These are phyloP conservation scores for Yarrowia sp. DNA, from an alignment of 805 yeast species.

Conservation along the genomic window DNA sequence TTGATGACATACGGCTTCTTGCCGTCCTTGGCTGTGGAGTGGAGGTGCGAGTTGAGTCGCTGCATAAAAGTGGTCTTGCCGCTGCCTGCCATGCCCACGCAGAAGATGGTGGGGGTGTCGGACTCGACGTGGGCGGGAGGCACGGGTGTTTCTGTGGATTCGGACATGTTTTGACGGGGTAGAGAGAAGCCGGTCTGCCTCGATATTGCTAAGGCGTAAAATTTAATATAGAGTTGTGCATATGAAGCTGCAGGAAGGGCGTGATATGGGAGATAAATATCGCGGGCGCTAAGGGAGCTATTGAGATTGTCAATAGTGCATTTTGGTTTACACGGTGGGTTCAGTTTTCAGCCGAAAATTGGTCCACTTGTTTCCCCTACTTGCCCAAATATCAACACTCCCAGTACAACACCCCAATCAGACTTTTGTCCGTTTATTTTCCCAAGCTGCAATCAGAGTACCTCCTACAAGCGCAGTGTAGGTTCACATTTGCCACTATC, in stretches of 20 bases:
- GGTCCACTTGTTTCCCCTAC: too few relatives aligned
- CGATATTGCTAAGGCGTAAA: conserved; percentile 19
- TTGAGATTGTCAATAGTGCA: neutral
- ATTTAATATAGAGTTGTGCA: conserved; percentile 19
- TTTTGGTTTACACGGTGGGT: too few relatives aligned
- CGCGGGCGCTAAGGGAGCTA: neutral
- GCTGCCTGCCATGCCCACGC: conserved; percentile 70
- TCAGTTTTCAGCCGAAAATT: too few relatives aligned
- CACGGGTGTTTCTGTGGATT: neutral
- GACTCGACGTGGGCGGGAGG: conserved; percentile 3
- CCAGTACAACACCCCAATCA: too few relatives aligned
- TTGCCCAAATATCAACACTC: too few relatives aligned
- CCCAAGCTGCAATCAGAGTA: neutral
- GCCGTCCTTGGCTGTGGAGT: conserved; percentile 44
- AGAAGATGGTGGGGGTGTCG: conserved; percentile 39
- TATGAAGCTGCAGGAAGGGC: neutral
- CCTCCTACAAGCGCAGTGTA: too few relatives aligned
- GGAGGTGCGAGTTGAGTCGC: conserved; percentile 84
- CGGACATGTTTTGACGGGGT: neutral
- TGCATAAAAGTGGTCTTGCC: conserved; percentile 99
- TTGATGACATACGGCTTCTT: conserved; percentile 85
- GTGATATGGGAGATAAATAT: neutral
- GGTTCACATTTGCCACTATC: neutral
- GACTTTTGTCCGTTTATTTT: neutral
- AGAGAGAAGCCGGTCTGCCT: neutral